Percentiles rank a stretch among this genome's conserved stretches.
Evolutionary conservation across 1,139 yeast species (phyloP).

Genomic region (Chernovozyma aurita): DNA sequence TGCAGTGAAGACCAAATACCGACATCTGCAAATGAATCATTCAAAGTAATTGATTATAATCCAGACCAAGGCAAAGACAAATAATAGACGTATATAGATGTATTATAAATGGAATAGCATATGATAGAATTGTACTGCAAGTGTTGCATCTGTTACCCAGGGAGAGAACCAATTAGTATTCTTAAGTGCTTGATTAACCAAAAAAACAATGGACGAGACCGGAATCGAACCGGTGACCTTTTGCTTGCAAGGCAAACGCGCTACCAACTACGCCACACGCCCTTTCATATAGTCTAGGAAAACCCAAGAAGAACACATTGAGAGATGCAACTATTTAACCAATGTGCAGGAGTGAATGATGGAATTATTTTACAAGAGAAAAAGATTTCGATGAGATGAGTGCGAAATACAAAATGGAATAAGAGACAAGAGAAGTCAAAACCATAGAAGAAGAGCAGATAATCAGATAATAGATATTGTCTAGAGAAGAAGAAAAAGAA

Average conservation of each 20-base stretch:
- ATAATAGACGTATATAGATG: constrained; percentile 38
- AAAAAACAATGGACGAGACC: constrained; percentile 54
- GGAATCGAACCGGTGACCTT: constrained; percentile 68
- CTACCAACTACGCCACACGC: constrained; percentile 74
- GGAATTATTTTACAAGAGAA: not conserved
- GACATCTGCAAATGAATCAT: not conserved
- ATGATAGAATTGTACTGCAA: no score
- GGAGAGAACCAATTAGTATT: not conserved
- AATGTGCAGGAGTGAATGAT: no score
- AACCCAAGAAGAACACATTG: no score
- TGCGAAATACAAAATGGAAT: not conserved
- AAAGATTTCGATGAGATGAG: constrained; percentile 2
- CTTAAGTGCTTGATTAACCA: constrained; percentile 9
- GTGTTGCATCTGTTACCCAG: no score
- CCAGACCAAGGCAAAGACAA: constrained; percentile 14
- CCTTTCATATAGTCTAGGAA: no score
- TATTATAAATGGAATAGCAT: no score
- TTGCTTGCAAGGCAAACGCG: constrained; percentile 67
- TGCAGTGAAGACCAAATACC: not conserved
- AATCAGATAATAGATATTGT: no score
- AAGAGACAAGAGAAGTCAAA: no score
- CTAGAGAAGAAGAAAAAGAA: no score
- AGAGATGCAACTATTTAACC: no score
- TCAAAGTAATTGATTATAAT: not conserved
- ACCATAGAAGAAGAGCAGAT: no score